Evolutionary conservation across 441 rosid genomes (phyloP).

Genomic region (Pelargonium exstipulatum): DNA sequence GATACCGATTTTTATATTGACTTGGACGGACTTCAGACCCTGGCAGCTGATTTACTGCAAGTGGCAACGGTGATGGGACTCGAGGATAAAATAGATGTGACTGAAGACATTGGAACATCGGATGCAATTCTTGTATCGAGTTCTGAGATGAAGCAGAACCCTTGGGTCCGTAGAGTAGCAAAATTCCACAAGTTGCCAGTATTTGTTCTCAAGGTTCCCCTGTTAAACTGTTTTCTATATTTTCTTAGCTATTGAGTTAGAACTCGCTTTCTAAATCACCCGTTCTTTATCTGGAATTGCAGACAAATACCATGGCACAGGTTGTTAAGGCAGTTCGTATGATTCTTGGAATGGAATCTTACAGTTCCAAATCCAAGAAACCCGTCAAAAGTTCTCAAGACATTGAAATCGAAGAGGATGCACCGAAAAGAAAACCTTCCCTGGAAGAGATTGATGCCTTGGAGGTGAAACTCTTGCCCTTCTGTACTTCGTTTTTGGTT

Average conservation of each 20-base stretch:
- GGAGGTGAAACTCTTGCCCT: slow-evolving; percentile 49
- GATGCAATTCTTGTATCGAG: slow-evolving; percentile 77
- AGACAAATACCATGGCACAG: slow-evolving; percentile 93
- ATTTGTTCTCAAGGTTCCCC: slow-evolving; percentile 72
- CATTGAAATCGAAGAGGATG: slow-evolving; percentile 74
- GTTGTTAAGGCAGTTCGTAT: slow-evolving; percentile 90
- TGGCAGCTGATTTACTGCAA: slow-evolving; percentile 76
- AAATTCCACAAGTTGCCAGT: slow-evolving; percentile 70
- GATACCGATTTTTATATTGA: slow-evolving; percentile 5
- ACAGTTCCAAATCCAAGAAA: slow-evolving; percentile 36
- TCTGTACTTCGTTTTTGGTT: slow-evolving; percentile 4
- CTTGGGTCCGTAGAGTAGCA: slow-evolving; percentile 77
- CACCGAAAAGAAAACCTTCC: slow-evolving; percentile 75
- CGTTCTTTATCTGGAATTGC: slow-evolving; percentile 23
- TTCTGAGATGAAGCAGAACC: slow-evolving; percentile 68
- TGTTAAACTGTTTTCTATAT: neutral
- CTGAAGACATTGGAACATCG: slow-evolving; percentile 77
- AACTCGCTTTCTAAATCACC: slow-evolving; percentile 4
- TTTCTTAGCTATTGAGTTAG: neutral
- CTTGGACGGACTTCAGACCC: slow-evolving; percentile 41
- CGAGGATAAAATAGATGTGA: slow-evolving; percentile 57
- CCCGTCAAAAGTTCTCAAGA: slow-evolving; percentile 36
- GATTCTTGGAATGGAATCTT: slow-evolving; percentile 73
- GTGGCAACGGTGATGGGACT: slow-evolving; percentile 88
- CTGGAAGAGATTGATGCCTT: slow-evolving; percentile 95